A percentile compares a stretch with the other conserved stretches of the same genome.
phyloP scores from a whole-genome alignment of 176 grass and related monocot species.

The Puya raimondii region DNA sequence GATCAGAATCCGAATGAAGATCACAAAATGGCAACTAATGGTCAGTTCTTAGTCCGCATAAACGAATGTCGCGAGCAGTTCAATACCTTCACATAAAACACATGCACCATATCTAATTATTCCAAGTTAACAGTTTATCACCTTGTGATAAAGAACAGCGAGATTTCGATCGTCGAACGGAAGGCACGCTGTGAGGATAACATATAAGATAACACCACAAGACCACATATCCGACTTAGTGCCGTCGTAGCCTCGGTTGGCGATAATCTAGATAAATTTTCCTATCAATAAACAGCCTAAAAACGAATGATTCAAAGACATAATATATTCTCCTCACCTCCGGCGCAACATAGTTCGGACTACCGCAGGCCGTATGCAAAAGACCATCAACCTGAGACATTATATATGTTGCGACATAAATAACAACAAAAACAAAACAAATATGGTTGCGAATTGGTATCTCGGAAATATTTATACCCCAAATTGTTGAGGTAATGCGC shows the following conservation, averaged over 20 bases:
- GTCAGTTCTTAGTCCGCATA: no score
- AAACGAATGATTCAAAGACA: background rate
- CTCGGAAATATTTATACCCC: slow-evolving; percentile 34
- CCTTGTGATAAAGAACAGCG: slow-evolving; percentile 71
- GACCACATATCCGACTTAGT: slow-evolving; percentile 86
- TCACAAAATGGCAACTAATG: background rate
- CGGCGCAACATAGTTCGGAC: slow-evolving; percentile 90
- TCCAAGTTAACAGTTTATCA: slow-evolving; percentile 18
- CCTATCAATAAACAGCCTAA: background rate
- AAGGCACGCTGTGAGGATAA: slow-evolving; percentile 73
- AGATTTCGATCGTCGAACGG: slow-evolving; percentile 79
- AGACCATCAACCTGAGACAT: slow-evolving; percentile 74
- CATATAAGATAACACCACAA: slow-evolving; percentile 84
- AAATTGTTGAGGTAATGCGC: slow-evolving; percentile 71
- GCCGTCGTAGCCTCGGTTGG: slow-evolving; percentile 89
- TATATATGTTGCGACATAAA: background rate
- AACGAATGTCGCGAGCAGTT: no score
- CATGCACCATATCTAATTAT: background rate
- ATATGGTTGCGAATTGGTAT: slow-evolving; percentile 9
- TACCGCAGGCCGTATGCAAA: slow-evolving; percentile 89
- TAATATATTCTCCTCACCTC: slow-evolving; percentile 38
- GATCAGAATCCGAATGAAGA: background rate
- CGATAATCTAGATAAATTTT: slow-evolving; percentile 43
- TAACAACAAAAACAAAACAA: slow-evolving; percentile 2
- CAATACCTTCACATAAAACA: background rate